Evolutionary conservation across 106 monocot genomes (phyloP).

Genomic region (Iris macrosiphon): DNA sequence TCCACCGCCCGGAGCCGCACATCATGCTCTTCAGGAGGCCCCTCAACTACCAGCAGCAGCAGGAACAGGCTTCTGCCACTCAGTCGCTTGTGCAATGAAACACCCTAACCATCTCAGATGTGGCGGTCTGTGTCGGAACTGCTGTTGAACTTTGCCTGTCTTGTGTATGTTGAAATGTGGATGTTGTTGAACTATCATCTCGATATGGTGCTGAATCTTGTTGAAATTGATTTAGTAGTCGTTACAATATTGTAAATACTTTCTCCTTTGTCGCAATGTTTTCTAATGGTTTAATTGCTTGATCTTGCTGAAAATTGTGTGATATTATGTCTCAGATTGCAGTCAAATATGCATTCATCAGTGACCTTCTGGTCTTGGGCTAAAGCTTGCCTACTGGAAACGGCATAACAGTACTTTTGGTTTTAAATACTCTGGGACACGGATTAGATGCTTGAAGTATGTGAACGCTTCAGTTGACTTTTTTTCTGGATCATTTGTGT

Average conservation of each 20-base stretch:
- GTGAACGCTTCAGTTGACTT: too few species aligned
- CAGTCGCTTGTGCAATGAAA: background rate
- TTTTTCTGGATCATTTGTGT: too few species aligned
- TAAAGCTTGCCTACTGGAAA: background rate
- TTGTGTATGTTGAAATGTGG: background rate
- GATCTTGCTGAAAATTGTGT: too few species aligned
- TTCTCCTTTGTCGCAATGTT: background rate
- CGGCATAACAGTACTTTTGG: background rate
- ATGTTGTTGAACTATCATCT: too few species aligned
- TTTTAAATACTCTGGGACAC: background rate
- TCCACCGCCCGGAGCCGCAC: constrained; percentile 98
- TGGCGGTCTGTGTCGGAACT: too few species aligned
- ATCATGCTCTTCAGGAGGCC: constrained; percentile 94
- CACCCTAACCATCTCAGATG: background rate
- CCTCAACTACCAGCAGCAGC: constrained; percentile 86
- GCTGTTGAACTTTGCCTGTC: background rate
- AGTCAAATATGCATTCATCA: too few species aligned
- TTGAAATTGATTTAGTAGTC: background rate
- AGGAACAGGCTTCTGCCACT: constrained; percentile 31
- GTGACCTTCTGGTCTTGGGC: background rate
- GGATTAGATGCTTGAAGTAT: background rate
- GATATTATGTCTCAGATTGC: too few species aligned
- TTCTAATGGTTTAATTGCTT: too few species aligned
- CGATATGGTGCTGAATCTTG: too few species aligned
- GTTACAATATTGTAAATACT: background rate